Evolutionary conservation across 140 eudicot genomes (phyloP).

Genomic region (Flaveria floridana): DNA sequence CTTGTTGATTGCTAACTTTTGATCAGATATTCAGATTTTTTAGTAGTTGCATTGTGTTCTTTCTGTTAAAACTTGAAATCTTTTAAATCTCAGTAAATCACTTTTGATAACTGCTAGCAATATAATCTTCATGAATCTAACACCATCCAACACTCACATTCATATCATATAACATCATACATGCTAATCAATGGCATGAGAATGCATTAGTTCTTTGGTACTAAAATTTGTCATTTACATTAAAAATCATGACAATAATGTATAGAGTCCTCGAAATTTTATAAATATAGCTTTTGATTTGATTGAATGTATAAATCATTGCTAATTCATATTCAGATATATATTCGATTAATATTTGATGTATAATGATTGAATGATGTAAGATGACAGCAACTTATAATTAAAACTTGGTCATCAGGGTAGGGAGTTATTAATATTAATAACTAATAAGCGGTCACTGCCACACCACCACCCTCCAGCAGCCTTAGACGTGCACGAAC

Average conservation of each 20-base stretch:
- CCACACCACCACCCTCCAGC: neutral
- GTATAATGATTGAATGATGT: neutral
- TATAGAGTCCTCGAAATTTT: neutral
- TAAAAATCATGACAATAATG: neutral
- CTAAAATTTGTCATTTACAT: neutral
- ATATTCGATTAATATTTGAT: neutral
- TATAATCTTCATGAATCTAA: neutral
- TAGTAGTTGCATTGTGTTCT: conserved; percentile 20
- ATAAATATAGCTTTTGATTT: neutral
- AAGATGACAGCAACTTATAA: neutral
- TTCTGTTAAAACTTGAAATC: neutral
- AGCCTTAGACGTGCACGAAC: too few species aligned
- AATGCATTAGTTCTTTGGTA: neutral
- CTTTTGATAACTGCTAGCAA: neutral
- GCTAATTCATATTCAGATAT: neutral
- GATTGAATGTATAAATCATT: neutral
- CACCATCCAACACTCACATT: neutral
- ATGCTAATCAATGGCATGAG: conserved; percentile 2
- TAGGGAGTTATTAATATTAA: neutral
- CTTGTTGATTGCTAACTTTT: conserved; percentile 26
- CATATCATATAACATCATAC: neutral
- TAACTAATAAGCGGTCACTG: neutral
- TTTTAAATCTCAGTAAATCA: neutral
- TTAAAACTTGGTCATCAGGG: neutral
- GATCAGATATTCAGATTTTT: conserved; percentile 9